Conservation (phyloP, 164 flowering plant species). For the Dillenia turbinata region DNA sequence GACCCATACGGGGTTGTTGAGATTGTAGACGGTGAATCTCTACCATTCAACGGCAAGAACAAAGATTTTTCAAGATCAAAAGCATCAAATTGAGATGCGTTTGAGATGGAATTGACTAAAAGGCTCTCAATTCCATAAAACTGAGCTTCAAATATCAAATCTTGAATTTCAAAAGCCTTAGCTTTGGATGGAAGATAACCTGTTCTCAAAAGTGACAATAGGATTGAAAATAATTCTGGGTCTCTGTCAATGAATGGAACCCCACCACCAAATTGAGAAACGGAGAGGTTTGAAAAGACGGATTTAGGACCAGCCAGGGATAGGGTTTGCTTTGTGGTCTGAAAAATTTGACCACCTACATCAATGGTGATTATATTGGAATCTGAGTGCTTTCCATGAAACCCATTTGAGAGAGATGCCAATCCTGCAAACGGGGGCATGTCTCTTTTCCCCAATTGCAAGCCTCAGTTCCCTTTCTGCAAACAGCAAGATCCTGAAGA, state of each 20-base stretch:
- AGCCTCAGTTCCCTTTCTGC: neutral
- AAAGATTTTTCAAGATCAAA: slow-evolving; percentile 63
- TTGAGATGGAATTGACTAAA: slow-evolving; percentile 45
- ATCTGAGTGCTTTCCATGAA: slow-evolving; percentile 20
- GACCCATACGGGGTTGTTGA: slow-evolving; percentile 64
- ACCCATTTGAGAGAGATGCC: slow-evolving; percentile 10
- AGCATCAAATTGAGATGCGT: slow-evolving; percentile 78
- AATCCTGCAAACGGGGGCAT: slow-evolving; percentile 39
- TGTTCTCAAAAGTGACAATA: slow-evolving; percentile 74
- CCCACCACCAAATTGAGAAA: neutral
- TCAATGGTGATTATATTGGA: slow-evolving; percentile 61
- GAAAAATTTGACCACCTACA: slow-evolving; percentile 93
- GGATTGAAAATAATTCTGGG: slow-evolving; percentile 79
- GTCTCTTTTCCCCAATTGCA: slow-evolving; percentile 4
- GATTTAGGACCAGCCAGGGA: slow-evolving; percentile 63
- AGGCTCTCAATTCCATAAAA: slow-evolving; percentile 65
- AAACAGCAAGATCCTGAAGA: neutral
- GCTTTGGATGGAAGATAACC: slow-evolving; percentile 82
- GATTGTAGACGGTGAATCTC: slow-evolving; percentile 75
- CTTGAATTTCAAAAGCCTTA: slow-evolving; percentile 58
- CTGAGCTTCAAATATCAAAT: slow-evolving; percentile 60
- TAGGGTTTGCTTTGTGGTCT: slow-evolving; percentile 85
- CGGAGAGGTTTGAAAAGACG: slow-evolving; percentile 26
- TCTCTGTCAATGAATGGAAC: slow-evolving; percentile 82
- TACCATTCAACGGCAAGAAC: slow-evolving; percentile 58